Evolutionary conservation across 306 rosid species (phyloP), one percentile per base, ranked within the genome.

Genomic region (Dryas alaskensis): DNA sequence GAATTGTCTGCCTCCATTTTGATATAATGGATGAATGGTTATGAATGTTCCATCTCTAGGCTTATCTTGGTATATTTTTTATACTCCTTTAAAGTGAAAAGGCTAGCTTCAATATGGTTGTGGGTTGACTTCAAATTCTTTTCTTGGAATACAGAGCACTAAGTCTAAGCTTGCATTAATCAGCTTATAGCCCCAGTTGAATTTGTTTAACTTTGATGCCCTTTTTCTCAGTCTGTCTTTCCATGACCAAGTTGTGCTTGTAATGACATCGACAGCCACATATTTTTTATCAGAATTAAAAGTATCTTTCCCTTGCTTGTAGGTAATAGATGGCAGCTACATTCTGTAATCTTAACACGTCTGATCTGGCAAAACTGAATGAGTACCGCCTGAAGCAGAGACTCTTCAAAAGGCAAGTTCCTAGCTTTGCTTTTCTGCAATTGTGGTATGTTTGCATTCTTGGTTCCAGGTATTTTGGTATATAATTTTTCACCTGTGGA

Each of bases 271-370:
- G 37, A 31, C 37, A 31, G 37, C 37, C 37, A 31, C 37, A 0
- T 31, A 2, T 31, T 31, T 31, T 31, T 31, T 31, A 31, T 31
- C 37, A 31, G 37, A 31, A 31, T 31, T 31, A 31, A 31, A 31
- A 31, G 8, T 55, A 22, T 3, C 46, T 37, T 27, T 31, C n/a
- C 66, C 65, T 19, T 53, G 57, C 6, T 22, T 39, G 42, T 49
- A 67, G 52, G 11, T 42, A 22, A 12, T 10, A 61, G 61, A 89
- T 90, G 96, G 86, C 89, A 42, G 73, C 76, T 49, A 47, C 81
- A 6, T 79, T 74, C 63, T 87, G 86, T 44, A 81, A 67, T 84
- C 72, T 84, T 69, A 75, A 65, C 43, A 71, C 61, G 37, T 74
- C 74, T 81, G 73, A 70, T 55, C 74, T 64, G 73, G 55, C 72